Conservation (phyloP, 2,329 filamentous ascomycete species). For the Phoma herbarum region DNA sequence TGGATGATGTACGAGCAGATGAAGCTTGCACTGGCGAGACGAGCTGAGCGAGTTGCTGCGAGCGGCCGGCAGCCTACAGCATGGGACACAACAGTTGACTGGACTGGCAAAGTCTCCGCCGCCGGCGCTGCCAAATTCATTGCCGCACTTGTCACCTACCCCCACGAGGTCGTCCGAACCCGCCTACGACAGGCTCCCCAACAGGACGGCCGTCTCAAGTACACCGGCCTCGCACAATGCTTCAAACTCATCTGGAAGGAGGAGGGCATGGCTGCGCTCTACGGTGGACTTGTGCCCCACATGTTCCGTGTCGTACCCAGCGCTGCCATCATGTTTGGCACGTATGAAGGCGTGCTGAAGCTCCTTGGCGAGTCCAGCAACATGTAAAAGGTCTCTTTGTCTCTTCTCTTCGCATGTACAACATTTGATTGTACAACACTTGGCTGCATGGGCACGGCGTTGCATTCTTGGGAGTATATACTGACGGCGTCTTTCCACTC, state of each 20-base stretch:
- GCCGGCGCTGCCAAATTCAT: constrained; percentile 87
- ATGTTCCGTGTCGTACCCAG: constrained; percentile 90
- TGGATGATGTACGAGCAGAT: constrained; percentile 95
- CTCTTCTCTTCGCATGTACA: constrained; percentile 17
- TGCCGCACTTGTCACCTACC: constrained; percentile 86
- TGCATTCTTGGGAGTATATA: constrained; percentile 17
- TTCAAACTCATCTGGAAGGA: constrained; percentile 88
- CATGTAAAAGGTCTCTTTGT: constrained; percentile 26
- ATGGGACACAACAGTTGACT: constrained; percentile 79
- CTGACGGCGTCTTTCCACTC: constrained; percentile 17
- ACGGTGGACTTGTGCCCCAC: constrained; percentile 91
- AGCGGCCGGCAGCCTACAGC: constrained; percentile 69
- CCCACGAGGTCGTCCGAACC: constrained; percentile 89
- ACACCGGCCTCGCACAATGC: constrained; percentile 87
- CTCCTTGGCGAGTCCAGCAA: constrained; percentile 57
- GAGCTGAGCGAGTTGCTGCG: constrained; percentile 66
- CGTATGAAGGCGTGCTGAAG: constrained; percentile 68
- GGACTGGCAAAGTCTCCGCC: constrained; percentile 79
- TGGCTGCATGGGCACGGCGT: constrained; percentile 22
- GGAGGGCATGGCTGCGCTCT: constrained; percentile 85
- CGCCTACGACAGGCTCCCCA: constrained; percentile 85
- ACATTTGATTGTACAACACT: constrained; percentile 23
- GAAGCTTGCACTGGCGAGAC: constrained; percentile 74
- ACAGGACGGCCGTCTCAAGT: constrained; percentile 76
- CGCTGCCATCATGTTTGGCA: constrained; percentile 96